These are phyloP conservation scores for Colletotrichum incanum DNA, from an alignment of 2,329 filamentous ascomycete species.

Conservation along the genomic window DNA sequence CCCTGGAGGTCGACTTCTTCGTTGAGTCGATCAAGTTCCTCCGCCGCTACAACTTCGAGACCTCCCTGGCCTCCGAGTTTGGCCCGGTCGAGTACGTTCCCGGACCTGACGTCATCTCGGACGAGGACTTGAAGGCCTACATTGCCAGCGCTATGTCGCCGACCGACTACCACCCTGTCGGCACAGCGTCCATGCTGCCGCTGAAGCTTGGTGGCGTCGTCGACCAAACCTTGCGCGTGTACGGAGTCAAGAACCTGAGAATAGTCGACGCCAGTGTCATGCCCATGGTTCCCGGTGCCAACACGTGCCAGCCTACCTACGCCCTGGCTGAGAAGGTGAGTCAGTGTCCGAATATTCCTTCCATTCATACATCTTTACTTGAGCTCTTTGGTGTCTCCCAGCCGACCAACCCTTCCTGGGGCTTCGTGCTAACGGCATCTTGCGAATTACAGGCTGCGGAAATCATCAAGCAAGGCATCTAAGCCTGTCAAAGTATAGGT, in stretches of 20 bases:
- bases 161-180: slow-evolving; percentile 60
- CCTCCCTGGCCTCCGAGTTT: slow-evolving; percentile 51
- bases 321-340: slow-evolving; percentile 54
- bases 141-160: slow-evolving; percentile 44
- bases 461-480: slow-evolving; percentile 32
- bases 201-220: slow-evolving; percentile 55
- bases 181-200: slow-evolving; percentile 66
- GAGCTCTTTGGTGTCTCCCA: background rate
- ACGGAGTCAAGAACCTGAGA: slow-evolving; percentile 49
- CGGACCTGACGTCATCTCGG: slow-evolving; percentile 49
- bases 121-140: slow-evolving; percentile 51
- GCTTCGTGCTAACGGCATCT: background rate
- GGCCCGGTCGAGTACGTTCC: slow-evolving; percentile 53
- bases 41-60: slow-evolving; percentile 55
- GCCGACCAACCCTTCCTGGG: background rate
- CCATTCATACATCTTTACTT: background rate
- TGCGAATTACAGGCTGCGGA: slow-evolving; percentile 17
- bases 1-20: slow-evolving; percentile 56
- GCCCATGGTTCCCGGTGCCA: slow-evolving; percentile 49
- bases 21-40: slow-evolving; percentile 57
- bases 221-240: slow-evolving; percentile 50
- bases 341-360: background rate
- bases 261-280: slow-evolving; percentile 52
- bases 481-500: background rate
- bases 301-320: slow-evolving; percentile 54